phyloP scores from a whole-genome alignment of 1,284 basidiomycete species.

The Naganishia liquefaciens region DNA sequence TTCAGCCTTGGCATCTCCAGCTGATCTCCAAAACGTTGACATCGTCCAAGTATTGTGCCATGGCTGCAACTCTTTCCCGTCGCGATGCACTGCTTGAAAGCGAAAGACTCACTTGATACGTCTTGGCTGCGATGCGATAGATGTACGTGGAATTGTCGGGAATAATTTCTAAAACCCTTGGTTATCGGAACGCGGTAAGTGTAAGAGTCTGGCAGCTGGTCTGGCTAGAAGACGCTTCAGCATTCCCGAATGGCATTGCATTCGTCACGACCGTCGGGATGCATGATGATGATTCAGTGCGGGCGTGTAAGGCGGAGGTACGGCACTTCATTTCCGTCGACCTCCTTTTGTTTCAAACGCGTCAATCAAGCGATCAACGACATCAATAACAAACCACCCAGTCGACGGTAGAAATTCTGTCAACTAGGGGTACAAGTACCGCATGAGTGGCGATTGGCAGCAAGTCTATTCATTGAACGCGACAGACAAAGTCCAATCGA shows the following conservation, averaged over 20 bases:
- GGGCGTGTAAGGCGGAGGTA: slow-evolving; percentile 21
- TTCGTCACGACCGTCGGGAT: slow-evolving; percentile 13
- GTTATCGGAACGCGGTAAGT: too few species aligned
- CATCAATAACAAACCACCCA: slow-evolving; percentile 21
- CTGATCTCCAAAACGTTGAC: too few species aligned
- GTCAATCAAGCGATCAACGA: background rate
- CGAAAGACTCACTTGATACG: too few species aligned
- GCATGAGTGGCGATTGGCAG: background rate
- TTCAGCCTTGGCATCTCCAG: too few species aligned
- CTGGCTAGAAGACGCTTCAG: background rate
- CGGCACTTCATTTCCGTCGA: slow-evolving; percentile 7
- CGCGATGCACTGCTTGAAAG: too few species aligned
- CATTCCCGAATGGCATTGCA: background rate
- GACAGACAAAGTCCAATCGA: background rate
- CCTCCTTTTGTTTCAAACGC: background rate
- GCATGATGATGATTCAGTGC: background rate
- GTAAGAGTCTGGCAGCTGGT: too few species aligned
- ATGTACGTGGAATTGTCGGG: too few species aligned
- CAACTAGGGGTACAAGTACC: slow-evolving; percentile 1
- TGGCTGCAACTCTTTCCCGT: too few species aligned
- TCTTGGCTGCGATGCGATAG: too few species aligned
- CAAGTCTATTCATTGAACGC: background rate
- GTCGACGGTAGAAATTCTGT: slow-evolving; percentile 14
- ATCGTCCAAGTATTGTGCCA: too few species aligned
- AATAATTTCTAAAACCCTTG: too few species aligned